Base-by-base conservation (phyloP, 2,329 filamentous ascomycete genomes). In the Scopulariopsis brevicaulis region DNA sequence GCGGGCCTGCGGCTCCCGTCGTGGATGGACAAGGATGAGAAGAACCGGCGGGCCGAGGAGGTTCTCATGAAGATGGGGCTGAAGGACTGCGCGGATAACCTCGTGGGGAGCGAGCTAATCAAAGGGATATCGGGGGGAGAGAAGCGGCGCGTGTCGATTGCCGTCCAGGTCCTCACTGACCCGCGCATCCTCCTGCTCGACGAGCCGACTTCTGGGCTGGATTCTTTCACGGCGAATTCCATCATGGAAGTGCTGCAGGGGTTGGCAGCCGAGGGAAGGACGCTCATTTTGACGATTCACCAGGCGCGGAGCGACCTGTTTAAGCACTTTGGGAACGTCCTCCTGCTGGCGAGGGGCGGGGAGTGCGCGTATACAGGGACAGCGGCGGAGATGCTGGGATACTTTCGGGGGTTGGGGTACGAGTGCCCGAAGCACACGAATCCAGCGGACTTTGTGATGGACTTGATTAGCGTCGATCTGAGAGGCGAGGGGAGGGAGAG, bases 41-140 rank as follows among this genome's bases (percentile, higher is more conserved):
- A 90, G 69, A 70, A 78, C 59, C 77, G 77, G 20, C 78, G 84
- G 1, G 87, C 87, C 0, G 87, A 91, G 63, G 84, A 88, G 18
- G 82, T 90, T 0, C 70, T 92, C 2, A 68, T 87, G 18, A 89
- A 89, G 66, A 84, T 91, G 79, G 88, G 88, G 0, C 70, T 91
- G 4, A 90, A 89, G 64, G 87, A 91, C 62, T 91, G 87, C 62
- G 88, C 87, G 1, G 82, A 90, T 65, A 89, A 87, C 57, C 68
- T 90, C 0, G 80, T 92, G 10, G 88, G 88, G 2, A 86, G 80
- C 59, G 85, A 89, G 10, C 69, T 88, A 4, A 77, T 89, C 63
- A 91, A 91, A 67, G 87, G 88, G 0, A 90, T 92, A 34, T 90
- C 86, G 10, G 88, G 88, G 2, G 89, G 89, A 20, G 87, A 92